Conservation (phyloP, 2,329 filamentous ascomycete genomes). For the Emmonsia crescens region DNA sequence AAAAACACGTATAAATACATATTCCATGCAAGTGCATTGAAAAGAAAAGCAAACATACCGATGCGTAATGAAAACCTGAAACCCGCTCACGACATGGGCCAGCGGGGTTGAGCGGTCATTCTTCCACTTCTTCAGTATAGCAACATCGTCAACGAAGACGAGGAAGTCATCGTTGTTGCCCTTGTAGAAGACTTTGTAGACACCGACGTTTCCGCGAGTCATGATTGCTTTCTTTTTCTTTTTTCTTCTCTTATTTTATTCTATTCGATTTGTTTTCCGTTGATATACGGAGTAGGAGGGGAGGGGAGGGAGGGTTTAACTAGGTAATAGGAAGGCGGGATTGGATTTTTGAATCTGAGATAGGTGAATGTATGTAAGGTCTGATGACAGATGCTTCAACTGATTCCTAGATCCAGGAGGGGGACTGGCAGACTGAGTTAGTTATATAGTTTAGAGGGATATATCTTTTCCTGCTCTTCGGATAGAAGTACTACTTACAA, state of each 20-base stretch:
- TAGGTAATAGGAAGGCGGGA: neutral
- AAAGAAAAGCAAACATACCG: constrained; percentile 44
- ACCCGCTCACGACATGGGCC: constrained; percentile 73
- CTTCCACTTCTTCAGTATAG: constrained; percentile 71
- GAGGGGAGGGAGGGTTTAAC: neutral
- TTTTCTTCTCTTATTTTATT: neutral
- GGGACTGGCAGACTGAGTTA: neutral
- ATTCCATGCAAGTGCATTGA: no score
- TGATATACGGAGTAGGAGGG: no score
- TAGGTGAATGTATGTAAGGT: neutral
- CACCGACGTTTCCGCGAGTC: constrained; percentile 58
- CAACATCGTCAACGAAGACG: constrained; percentile 50
- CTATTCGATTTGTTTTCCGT: no score
- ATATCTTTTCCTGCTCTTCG: neutral
- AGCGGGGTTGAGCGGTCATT: constrained; percentile 67
- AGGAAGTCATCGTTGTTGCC: constrained; percentile 60
- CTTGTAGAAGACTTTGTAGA: constrained; percentile 79
- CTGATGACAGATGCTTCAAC: no score
- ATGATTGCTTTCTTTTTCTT: constrained; percentile 33
- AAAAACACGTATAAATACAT: no score
- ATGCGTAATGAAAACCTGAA: constrained; percentile 83
- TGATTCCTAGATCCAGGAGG: neutral
- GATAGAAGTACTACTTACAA: neutral
- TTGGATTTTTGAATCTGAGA: neutral
- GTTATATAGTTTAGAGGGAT: no score